Evolutionary conservation across 129 eudicot genomes (phyloP).

Genomic region (Heracleum sosnowskyi): DNA sequence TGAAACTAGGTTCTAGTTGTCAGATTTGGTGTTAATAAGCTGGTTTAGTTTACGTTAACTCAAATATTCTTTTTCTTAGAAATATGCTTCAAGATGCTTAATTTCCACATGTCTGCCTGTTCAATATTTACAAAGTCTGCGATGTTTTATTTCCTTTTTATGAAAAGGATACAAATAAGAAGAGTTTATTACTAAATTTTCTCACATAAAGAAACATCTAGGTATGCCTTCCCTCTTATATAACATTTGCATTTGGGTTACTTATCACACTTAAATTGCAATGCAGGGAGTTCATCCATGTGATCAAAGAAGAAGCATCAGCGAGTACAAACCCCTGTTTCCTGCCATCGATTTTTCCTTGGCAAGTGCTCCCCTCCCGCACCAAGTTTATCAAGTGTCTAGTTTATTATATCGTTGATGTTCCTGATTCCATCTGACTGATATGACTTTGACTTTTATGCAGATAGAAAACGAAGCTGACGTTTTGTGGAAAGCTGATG

Average conservation of each 20-base stretch:
- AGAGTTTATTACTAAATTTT: not conserved
- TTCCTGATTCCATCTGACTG: too few species aligned
- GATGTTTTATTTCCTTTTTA: not conserved
- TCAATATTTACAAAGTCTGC: not conserved
- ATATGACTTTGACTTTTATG: slow-evolving; percentile 8
- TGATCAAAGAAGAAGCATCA: slow-evolving; percentile 77
- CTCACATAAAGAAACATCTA: not conserved
- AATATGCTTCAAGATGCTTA: not conserved
- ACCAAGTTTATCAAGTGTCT: not conserved
- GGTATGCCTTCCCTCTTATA: not conserved
- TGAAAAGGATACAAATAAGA: too few species aligned
- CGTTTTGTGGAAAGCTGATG: slow-evolving; percentile 55
- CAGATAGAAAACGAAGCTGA: slow-evolving; percentile 89
- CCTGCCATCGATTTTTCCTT: slow-evolving; percentile 93
- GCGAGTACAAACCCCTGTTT: slow-evolving; percentile 61
- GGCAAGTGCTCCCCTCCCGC: slow-evolving; percentile 36
- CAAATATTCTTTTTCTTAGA: not conserved
- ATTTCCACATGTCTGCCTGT: not conserved
- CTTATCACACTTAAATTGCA: slow-evolving; percentile 3
- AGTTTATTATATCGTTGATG: not conserved
- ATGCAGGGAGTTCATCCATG: slow-evolving; percentile 94
- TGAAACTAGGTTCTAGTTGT: not conserved
- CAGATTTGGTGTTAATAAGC: not conserved
- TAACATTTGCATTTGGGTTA: not conserved
- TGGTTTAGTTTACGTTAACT: not conserved